Percentiles rank a stretch among this genome's conserved stretches.
These are phyloP conservation scores for Globisporangium paroecandrum DNA, from an alignment of 352 stramenopile species.

Conservation along the genomic window DNA sequence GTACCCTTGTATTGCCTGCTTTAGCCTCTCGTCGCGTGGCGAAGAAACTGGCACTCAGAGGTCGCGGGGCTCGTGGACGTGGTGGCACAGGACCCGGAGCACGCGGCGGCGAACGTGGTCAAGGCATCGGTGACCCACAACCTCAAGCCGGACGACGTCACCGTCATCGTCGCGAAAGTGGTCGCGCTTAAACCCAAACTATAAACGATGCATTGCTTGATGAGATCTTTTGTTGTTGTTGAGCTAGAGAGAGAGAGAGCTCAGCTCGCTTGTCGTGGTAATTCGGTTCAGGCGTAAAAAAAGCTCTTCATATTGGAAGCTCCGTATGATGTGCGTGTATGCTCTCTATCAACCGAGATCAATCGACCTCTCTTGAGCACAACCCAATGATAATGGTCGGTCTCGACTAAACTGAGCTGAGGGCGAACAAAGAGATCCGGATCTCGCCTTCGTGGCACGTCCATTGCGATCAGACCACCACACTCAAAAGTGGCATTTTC, in stretches of 20 bases:
- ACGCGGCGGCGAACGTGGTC: constrained; percentile 63
- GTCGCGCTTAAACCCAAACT: constrained; percentile 50
- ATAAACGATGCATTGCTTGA: constrained; percentile 18
- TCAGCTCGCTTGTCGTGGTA: neutral
- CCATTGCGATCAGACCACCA: too few relatives aligned
- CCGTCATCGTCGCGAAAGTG: constrained; percentile 73
- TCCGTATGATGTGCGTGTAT: too few relatives aligned
- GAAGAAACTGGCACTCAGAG: constrained; percentile 56
- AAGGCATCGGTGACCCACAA: constrained; percentile 71
- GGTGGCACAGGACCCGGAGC: constrained; percentile 38
- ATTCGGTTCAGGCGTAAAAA: neutral
- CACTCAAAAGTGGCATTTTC: too few relatives aligned
- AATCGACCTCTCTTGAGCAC: too few relatives aligned
- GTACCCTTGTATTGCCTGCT: constrained; percentile 1
- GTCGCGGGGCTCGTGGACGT: constrained; percentile 59
- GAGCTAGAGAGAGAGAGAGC: neutral
- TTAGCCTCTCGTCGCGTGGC: constrained; percentile 64
- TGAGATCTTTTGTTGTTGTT: neutral
- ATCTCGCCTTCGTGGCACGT: too few relatives aligned
- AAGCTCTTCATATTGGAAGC: neutral
- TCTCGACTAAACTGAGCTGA: too few relatives aligned
- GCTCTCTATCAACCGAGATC: too few relatives aligned
- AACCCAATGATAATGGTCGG: too few relatives aligned
- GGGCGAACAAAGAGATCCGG: too few relatives aligned
- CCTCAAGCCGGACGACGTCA: constrained; percentile 82